phyloP scores from a whole-genome alignment of 176 grass and related monocot species.

The Eragrostis curvula region DNA sequence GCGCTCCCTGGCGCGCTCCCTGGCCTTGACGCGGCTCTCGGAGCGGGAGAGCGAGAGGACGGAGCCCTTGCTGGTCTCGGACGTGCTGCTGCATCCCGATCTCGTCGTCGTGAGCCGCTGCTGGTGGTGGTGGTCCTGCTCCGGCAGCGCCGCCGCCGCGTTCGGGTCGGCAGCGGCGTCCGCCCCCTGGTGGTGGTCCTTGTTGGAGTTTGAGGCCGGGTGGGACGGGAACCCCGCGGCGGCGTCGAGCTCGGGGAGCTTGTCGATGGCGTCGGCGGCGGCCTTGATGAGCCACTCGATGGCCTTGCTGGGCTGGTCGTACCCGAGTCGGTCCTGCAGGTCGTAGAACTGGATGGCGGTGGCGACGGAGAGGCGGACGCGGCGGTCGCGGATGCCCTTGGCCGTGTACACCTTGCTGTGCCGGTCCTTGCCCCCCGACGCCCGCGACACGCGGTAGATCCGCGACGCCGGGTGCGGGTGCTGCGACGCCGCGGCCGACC shows the following conservation, averaged over 20 bases:
- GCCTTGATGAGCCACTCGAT: constrained; percentile 95
- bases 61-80: constrained; percentile 85
- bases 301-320: constrained; percentile 89
- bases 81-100: constrained; percentile 77
- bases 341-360: constrained; percentile 97
- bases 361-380: constrained; percentile 76
- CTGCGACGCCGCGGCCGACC: background rate
- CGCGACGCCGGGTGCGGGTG: constrained; percentile 56
- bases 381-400: constrained; percentile 83
- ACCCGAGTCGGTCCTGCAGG: constrained; percentile 80
- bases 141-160: background rate
- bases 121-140: background rate
- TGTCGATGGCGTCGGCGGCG: constrained; percentile 71
- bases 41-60: constrained; percentile 80
- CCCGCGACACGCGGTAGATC: constrained; percentile 80
- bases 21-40: constrained; percentile 73
- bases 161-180: background rate
- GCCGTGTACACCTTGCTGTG: constrained; percentile 98
- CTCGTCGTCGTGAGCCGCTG: constrained; percentile 66
- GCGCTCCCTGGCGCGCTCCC: constrained; percentile 69
- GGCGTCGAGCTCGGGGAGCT: constrained; percentile 60
- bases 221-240: constrained; percentile 34
- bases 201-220: constrained; percentile 47
- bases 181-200: too few relatives aligned
- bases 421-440: constrained; percentile 75